Evolutionary conservation across 345 rosid genomes (phyloP), one percentile per base, ranked within the genome.

Genomic region (Theobroma cacao): DNA sequence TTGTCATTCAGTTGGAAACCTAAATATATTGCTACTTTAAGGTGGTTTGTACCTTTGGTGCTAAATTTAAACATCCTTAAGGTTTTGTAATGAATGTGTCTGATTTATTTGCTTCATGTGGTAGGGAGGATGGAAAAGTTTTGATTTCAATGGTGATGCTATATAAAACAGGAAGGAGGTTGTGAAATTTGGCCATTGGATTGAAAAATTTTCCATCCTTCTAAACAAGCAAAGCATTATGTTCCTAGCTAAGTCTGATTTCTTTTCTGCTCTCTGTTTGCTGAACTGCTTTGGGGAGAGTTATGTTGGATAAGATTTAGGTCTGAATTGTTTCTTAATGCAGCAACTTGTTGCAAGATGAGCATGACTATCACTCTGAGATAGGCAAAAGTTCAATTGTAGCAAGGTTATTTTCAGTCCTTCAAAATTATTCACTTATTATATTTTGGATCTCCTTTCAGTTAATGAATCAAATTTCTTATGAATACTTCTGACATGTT

Each of bases 81-180:
- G 41, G 30, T 43, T 41, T 31, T 71, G 58, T 48, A n/a, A n/a
- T 48, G 4, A 47, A 50, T 20, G 30, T 33, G 41, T 50, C 30
- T 20, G 30, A 52, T 72, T 7, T 33, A n/a, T 72, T 52, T 33
- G 31, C 52, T 50, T 52, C 52, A 17, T 45, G 20, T 33, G 61
- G 31, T 72, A 72, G 62, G 75, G 75, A 20, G 30, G 47, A 33
- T 52, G 26, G 62, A 72, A 72, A 71, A 72, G 45, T 72, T 72
- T 50, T 33, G 45, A 52, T 52, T 72, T 18, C 75, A n/a, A n/a
- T 33, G 62, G 28, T 72, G 45, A 31, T 72, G 62, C 61, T 52
- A 52, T 72, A 11, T 36, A 12, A 52, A 52, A 28, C 4, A 43
- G 45, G 8, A 17, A 45, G 58, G 74, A 28, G 26, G 38, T 69